Evolutionary conservation across 1,284 basidiomycete species (phyloP), one percentile per base, ranked within the genome.

Genomic region (Peniophora sp.): DNA sequence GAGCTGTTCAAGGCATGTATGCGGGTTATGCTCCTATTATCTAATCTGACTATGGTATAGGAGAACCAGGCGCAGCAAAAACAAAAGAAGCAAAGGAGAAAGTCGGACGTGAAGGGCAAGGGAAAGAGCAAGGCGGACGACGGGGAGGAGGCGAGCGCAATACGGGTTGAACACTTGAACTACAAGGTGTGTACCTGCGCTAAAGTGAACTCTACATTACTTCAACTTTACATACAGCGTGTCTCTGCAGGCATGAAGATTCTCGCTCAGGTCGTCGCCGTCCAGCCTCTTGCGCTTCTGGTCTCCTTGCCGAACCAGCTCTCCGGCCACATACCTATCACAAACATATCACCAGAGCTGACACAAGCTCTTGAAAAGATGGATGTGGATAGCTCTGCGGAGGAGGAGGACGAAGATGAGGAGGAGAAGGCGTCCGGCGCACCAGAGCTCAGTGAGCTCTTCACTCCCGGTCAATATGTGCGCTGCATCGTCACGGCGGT

Each of bases 291-390:
- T 22, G 91, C 92, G 45, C 78, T 99, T 43, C 81, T 99, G 52
- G 74, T 99, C 22, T 97, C 95, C 6, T 76, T 99, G 20, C 96
- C 97, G 20, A 92, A 95, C 64, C 96, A 99, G 71, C 81, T 99
- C 41, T 81, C 94, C 56, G 97, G 83, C 3, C 95, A 99, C 68
- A 78, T 99, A 23, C 96, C 97, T 10, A 94, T 99, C 59, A 98
- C 95, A 32, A 85, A 95, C 66, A 81, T 99, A 54, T 93, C 94
- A n/a, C 70, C 79, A 14, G 83, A 89, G 58, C 79, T 96, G 55
- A 98, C 95, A 2, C 61, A 73, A 22, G 73, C 79, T 16, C 75
- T 92, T 24, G 88, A 87, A 58, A 71, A 72, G 34, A 74, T 79
- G 59, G 78, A 82, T 45, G 74, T 78, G 41, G 78, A 79, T 20